Conservation (phyloP, 2,329 filamentous ascomycete species). For the Penicillium polonicum region DNA sequence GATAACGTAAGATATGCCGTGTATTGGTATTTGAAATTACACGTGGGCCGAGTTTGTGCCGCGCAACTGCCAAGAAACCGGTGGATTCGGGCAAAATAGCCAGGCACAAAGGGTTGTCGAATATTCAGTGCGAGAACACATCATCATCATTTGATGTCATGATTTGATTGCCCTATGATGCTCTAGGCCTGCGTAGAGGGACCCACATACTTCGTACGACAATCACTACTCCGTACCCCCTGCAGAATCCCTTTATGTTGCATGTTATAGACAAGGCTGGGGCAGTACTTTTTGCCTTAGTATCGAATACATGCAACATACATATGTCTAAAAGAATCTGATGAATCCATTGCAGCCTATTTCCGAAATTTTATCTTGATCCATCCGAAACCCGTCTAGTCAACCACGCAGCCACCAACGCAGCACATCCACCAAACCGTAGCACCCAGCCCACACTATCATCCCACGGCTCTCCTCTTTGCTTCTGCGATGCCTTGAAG, state of each 20-base stretch:
- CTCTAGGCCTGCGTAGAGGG: not conserved
- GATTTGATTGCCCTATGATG: not conserved
- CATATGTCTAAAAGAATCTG: no score
- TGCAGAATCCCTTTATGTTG: not conserved
- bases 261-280: not conserved
- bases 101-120: not conserved
- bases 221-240: not conserved
- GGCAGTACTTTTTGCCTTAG: not conserved
- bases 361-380: conserved; percentile 8
- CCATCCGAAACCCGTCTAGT: conserved; percentile 68
- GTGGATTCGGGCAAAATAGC: conserved; percentile 7
- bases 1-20: not conserved
- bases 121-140: not conserved
- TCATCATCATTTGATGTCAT: not conserved
- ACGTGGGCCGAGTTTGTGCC: conserved; percentile 12
- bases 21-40: conserved; percentile 11
- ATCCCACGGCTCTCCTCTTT: conserved; percentile 78
- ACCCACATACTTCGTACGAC: not conserved
- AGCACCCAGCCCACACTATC: conserved; percentile 84
- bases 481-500: conserved; percentile 84
- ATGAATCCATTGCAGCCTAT: not conserved
- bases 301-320: not conserved
- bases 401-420: conserved; percentile 72
- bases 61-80: conserved; percentile 19
- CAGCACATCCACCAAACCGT: conserved; percentile 76